A percentile compares a stretch with the other conserved stretches of the same genome.
These are phyloP conservation scores for Cucurbita pepo DNA, from an alignment of 306 rosid genomes.

Conservation along the genomic window DNA sequence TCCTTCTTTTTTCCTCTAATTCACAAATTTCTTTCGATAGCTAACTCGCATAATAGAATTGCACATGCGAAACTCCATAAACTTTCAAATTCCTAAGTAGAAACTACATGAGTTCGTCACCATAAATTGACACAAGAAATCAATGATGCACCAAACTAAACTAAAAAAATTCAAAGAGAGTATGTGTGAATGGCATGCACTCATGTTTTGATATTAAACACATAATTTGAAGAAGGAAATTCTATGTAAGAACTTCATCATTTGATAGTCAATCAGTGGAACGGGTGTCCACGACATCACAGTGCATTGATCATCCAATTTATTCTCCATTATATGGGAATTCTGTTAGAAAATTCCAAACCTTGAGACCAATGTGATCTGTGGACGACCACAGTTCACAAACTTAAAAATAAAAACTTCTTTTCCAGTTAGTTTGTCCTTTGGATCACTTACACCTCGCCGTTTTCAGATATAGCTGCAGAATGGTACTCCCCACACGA, in stretches of 20 bases:
- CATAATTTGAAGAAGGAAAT: background rate
- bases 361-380: slow-evolving; percentile 30
- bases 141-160: background rate
- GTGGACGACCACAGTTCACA: slow-evolving; percentile 53
- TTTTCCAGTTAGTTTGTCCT: slow-evolving; percentile 54
- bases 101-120: background rate
- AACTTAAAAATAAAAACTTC: slow-evolving; percentile 35
- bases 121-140: background rate
- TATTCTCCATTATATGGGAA: slow-evolving; percentile 41
- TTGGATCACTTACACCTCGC: slow-evolving; percentile 92
- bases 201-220: background rate
- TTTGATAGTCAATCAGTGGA: slow-evolving; percentile 11
- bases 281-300: slow-evolving; percentile 35
- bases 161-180: background rate
- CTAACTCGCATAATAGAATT: background rate
- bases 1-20: background rate
- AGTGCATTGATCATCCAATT: slow-evolving; percentile 41
- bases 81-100: background rate
- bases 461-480: slow-evolving; percentile 77
- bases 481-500: slow-evolving; percentile 98
- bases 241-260: background rate
- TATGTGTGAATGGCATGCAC: background rate
- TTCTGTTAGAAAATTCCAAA: slow-evolving; percentile 22
- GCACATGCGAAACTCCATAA: background rate
- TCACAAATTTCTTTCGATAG: background rate